Evolutionary conservation across 257 asterid species (phyloP).

Genomic region (Forsythia viridissima): DNA sequence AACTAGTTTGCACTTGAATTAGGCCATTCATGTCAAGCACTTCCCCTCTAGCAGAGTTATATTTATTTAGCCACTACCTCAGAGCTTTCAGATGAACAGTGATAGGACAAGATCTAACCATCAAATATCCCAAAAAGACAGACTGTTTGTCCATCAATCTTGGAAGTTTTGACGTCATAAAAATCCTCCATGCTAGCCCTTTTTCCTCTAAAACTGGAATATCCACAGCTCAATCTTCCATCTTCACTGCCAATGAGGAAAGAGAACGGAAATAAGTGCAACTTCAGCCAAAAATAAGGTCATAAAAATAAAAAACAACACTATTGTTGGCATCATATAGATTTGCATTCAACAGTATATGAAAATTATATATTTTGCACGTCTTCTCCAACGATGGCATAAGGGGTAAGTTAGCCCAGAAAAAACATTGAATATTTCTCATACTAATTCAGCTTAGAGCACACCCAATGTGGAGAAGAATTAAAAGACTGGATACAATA

Average conservation of each 20-base stretch:
- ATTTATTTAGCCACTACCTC: not conserved
- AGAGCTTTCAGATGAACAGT: slow-evolving; percentile 6
- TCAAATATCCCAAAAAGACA: slow-evolving; percentile 95
- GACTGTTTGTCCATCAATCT: slow-evolving; percentile 71
- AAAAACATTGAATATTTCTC: slow-evolving; percentile 2
- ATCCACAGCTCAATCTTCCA: slow-evolving; percentile 83
- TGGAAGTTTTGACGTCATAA: slow-evolving; percentile 76
- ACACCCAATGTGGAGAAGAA: not conserved
- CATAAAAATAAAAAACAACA: not conserved
- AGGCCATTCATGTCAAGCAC: slow-evolving; percentile 9
- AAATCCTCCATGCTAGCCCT: slow-evolving; percentile 98
- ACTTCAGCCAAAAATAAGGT: not conserved
- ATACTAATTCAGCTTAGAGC: slow-evolving; percentile 4
- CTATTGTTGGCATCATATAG: not conserved
- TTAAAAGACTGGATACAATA: slow-evolving; percentile 5
- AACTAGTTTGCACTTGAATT: slow-evolving; percentile 5
- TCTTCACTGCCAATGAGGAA: slow-evolving; percentile 71
- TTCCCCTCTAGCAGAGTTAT: slow-evolving; percentile 7
- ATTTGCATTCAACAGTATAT: slow-evolving; percentile 14
- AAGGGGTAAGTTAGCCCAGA: not conserved
- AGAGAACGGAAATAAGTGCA: slow-evolving; percentile 20
- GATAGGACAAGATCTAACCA: slow-evolving; percentile 50
- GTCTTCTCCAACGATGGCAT: slow-evolving; percentile 4
- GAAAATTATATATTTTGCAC: slow-evolving; percentile 12
- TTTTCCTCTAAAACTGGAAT: slow-evolving; percentile 93